Conservation (phyloP, 805 yeast species). For the Ogataea thermomethanolica region DNA sequence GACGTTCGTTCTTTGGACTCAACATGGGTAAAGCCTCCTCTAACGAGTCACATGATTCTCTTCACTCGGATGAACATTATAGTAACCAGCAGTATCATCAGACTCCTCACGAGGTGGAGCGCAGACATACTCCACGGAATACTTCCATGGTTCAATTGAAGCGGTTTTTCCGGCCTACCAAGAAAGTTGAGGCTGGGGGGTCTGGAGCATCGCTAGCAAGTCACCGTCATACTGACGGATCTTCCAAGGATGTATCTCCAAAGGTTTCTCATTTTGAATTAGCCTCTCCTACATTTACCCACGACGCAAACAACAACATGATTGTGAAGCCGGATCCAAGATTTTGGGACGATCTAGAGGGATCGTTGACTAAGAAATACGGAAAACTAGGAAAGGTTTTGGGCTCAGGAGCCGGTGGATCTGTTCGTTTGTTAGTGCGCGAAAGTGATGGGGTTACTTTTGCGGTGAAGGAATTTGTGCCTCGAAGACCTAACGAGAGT, state of each 20-base stretch:
- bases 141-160: constrained; percentile 68
- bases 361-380: constrained; percentile 55
- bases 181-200: constrained; percentile 22
- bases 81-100: constrained; percentile 15
- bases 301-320: constrained; percentile 39
- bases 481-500: constrained; percentile 65
- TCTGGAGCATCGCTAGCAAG: constrained; percentile 27
- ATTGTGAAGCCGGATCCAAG: constrained; percentile 36
- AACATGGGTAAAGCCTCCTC: constrained; percentile 29
- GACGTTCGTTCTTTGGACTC: constrained; percentile 31
- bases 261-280: constrained; percentile 20
- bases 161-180: constrained; percentile 63
- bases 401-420: constrained; percentile 88
- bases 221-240: constrained; percentile 26
- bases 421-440: constrained; percentile 68
- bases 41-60: constrained; percentile 28
- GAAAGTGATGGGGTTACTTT: constrained; percentile 67
- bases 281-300: constrained; percentile 36
- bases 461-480: constrained; percentile 81
- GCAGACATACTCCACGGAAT: constrained; percentile 11
- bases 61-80: constrained; percentile 25
- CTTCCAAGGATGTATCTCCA: constrained; percentile 21
- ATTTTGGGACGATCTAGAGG: constrained; percentile 48
- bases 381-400: constrained; percentile 71
- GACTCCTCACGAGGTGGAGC: constrained; percentile 15